Conservation (phyloP, 176 grass and related monocot genomes). For the Rhipidocladum racemiflorum region DNA sequence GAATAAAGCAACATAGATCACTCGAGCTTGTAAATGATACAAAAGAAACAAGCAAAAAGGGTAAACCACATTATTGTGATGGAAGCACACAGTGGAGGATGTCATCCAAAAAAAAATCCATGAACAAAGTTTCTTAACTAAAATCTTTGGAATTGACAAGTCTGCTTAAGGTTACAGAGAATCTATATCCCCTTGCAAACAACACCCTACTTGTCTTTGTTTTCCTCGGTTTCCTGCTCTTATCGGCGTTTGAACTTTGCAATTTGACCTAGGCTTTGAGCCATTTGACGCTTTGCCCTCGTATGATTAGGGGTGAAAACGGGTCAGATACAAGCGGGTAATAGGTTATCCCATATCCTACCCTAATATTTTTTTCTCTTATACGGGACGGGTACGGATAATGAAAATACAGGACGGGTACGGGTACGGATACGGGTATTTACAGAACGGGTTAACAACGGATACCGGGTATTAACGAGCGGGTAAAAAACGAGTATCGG, state of each 20-base stretch:
- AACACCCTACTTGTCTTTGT: constrained; percentile 24
- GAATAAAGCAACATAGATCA: not conserved
- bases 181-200: not conserved
- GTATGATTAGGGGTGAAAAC: too few species aligned
- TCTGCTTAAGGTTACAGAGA: not conserved
- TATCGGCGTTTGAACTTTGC: constrained; percentile 47
- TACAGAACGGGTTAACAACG: too few species aligned
- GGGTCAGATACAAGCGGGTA: too few species aligned
- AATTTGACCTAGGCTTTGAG: constrained; percentile 53
- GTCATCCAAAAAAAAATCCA: not conserved
- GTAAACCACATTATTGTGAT: not conserved
- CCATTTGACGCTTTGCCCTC: constrained; percentile 59
- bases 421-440: too few species aligned
- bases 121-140: not conserved
- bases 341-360: too few species aligned
- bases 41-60: not conserved
- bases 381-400: too few species aligned
- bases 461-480: too few species aligned
- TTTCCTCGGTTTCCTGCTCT: constrained; percentile 30
- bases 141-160: not conserved
- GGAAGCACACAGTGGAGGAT: not conserved
- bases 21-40: not conserved
- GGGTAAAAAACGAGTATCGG: too few species aligned
- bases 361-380: too few species aligned
- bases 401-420: too few species aligned